phyloP scores from a whole-genome alignment of 202 grass and related monocot species.

The Carex sylvatica region DNA sequence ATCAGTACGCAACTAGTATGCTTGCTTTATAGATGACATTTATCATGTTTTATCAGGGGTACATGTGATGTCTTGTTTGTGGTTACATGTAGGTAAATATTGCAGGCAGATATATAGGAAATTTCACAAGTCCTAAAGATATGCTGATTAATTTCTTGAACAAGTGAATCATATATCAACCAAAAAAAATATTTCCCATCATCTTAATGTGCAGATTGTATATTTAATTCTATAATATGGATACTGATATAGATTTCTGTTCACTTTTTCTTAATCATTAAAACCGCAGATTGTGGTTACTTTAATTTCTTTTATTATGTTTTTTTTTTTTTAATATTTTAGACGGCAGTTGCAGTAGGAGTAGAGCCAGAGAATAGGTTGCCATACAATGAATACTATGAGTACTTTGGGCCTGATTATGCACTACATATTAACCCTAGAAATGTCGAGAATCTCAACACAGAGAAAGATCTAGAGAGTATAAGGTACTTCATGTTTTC shows the following conservation, averaged over 20 bases:
- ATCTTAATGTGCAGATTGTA: neutral
- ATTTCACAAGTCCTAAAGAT: neutral
- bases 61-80: neutral
- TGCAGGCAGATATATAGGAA: neutral
- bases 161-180: neutral
- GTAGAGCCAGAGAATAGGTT: constrained; percentile 92
- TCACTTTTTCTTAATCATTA: neutral
- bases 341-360: constrained; percentile 99
- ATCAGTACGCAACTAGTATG: neutral
- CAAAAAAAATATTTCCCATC: neutral
- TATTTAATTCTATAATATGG: constrained; percentile 5
- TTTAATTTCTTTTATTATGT: constrained; percentile 26
- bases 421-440: constrained; percentile 84
- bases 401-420: constrained; percentile 98
- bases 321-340: constrained; percentile 25
- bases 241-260: neutral
- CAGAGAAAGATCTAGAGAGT: constrained; percentile 75
- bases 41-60: neutral
- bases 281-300: neutral
- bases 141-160: neutral
- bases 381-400: constrained; percentile 98
- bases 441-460: constrained; percentile 77
- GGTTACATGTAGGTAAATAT: neutral
- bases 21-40: neutral
- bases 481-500: constrained; percentile 56